Conservation (phyloP, 2,329 filamentous ascomycete species). For the Pseudocercospora pini-densiflorae region DNA sequence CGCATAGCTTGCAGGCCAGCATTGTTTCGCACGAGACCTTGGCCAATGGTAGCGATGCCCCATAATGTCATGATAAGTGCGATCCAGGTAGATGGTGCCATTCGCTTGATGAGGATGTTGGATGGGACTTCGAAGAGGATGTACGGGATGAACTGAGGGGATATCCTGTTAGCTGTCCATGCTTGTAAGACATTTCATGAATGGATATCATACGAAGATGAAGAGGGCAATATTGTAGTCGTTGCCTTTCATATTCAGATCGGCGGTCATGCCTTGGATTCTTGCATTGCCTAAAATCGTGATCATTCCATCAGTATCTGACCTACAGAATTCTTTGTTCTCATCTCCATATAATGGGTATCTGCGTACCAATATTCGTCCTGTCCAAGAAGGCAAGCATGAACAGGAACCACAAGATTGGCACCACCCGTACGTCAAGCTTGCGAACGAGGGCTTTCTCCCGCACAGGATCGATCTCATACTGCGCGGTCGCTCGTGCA, state of each 20-base stretch:
- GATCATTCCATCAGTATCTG: slow-evolving; percentile 49
- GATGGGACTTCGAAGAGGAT: slow-evolving; percentile 44
- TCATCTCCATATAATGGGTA: slow-evolving; percentile 43
- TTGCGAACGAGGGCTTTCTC: slow-evolving; percentile 54
- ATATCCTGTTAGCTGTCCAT: slow-evolving; percentile 19
- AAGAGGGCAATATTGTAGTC: slow-evolving; percentile 43
- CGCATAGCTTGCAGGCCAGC: slow-evolving; percentile 30
- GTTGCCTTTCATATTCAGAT: slow-evolving; percentile 40
- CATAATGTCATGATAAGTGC: slow-evolving; percentile 59
- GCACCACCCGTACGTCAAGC: slow-evolving; percentile 54
- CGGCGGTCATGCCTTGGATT: slow-evolving; percentile 43
- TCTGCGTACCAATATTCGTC: slow-evolving; percentile 40
- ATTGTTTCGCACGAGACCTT: slow-evolving; percentile 24
- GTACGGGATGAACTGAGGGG: slow-evolving; percentile 38
- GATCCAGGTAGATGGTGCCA: slow-evolving; percentile 49
- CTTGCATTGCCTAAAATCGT: slow-evolving; percentile 39
- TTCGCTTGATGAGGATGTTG: slow-evolving; percentile 44
- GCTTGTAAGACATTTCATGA: background rate
- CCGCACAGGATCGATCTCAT: slow-evolving; percentile 29
- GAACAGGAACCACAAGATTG: slow-evolving; percentile 53
- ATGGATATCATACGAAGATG: slow-evolving; percentile 38
- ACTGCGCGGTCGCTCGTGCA: slow-evolving; percentile 21
- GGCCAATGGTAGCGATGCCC: slow-evolving; percentile 56
- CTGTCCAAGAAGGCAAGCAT: slow-evolving; percentile 52
- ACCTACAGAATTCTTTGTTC: background rate